A percentile compares a stretch with the other conserved stretches of the same genome.
phyloP scores from a whole-genome alignment of 2,329 filamentous ascomycete genomes.

The Aspergillus sp. region DNA sequence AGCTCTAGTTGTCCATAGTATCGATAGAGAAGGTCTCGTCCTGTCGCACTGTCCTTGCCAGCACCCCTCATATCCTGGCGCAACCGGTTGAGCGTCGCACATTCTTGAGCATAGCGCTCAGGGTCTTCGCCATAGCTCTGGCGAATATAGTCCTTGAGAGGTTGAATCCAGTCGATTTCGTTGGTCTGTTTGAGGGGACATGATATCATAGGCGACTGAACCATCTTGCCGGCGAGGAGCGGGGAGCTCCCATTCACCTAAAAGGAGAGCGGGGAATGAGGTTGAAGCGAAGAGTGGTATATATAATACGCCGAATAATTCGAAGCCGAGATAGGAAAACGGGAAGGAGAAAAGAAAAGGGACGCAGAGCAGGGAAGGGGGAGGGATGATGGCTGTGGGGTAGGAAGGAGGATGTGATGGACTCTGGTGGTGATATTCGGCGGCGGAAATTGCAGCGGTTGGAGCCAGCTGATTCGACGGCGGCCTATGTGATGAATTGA shows the following conservation, averaged over 20 bases:
- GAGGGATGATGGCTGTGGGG: constrained; percentile 7
- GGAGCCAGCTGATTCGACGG: constrained; percentile 12
- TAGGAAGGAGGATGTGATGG: constrained; percentile 5
- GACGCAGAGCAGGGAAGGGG: neutral
- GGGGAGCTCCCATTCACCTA: constrained; percentile 34
- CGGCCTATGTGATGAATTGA: constrained; percentile 7
- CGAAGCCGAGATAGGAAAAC: neutral
- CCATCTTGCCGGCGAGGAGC: constrained; percentile 55
- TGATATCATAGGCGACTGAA: constrained; percentile 92
- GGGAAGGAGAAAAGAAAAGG: neutral
- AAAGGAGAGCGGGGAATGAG: constrained; percentile 5
- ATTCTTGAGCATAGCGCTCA: constrained; percentile 93
- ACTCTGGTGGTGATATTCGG: constrained; percentile 7
- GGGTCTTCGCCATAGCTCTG: constrained; percentile 95
- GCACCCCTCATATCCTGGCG: constrained; percentile 98
- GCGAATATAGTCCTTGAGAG: constrained; percentile 90
- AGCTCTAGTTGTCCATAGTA: constrained; percentile 98
- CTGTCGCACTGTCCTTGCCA: constrained; percentile 92
- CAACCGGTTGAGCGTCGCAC: constrained; percentile 86
- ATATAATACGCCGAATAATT: neutral
- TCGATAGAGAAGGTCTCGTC: constrained; percentile 87
- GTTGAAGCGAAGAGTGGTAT: neutral
- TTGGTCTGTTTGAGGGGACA: constrained; percentile 89
- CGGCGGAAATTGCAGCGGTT: constrained; percentile 13
- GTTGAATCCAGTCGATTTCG: constrained; percentile 96